A percentile compares a stretch with the other conserved stretches of the same genome.
Evolutionary conservation across 805 yeast species (phyloP).

Genomic region (Candida tammaniensis): DNA sequence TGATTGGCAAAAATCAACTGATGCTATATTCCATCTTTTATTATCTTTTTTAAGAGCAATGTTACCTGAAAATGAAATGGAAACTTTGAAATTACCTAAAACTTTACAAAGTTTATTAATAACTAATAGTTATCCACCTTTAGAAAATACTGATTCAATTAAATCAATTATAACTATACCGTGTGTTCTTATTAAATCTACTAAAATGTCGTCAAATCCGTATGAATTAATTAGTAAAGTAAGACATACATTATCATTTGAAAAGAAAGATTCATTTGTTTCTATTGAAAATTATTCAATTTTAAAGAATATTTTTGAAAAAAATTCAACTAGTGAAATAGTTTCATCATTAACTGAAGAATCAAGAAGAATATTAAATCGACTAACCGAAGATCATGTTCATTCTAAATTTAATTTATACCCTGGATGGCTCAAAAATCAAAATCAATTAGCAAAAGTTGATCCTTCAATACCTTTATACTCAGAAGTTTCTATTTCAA

Average conservation of each 20-base stretch:
- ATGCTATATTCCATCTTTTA: conserved; percentile 80
- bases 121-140: conserved; percentile 75
- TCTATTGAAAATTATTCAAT: conserved; percentile 78
- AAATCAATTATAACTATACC: conserved; percentile 53
- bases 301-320: conserved; percentile 67
- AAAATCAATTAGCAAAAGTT: conserved; percentile 12
- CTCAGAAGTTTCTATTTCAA: conserved; percentile 43
- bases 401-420: conserved; percentile 34
- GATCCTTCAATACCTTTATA: conserved; percentile 32
- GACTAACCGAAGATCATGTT: conserved; percentile 35
- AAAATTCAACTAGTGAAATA: conserved; percentile 49
- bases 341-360: conserved; percentile 69
- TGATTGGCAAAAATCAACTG: conserved; percentile 77
- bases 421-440: conserved; percentile 35
- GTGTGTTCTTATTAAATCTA: conserved; percentile 56
- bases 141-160: conserved; percentile 29
- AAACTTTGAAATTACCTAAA: conserved; percentile 58
- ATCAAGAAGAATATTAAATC: conserved; percentile 55
- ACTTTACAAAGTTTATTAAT: conserved; percentile 63
- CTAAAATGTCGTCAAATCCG: conserved; percentile 46
- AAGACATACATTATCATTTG: conserved; percentile 57
- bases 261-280: conserved; percentile 64
- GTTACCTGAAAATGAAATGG: conserved; percentile 65
- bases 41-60: conserved; percentile 75
- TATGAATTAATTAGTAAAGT: conserved; percentile 56